Evolutionary conservation across 1,139 yeast genomes (phyloP).

Genomic region (Yamadazyma blattariae): DNA sequence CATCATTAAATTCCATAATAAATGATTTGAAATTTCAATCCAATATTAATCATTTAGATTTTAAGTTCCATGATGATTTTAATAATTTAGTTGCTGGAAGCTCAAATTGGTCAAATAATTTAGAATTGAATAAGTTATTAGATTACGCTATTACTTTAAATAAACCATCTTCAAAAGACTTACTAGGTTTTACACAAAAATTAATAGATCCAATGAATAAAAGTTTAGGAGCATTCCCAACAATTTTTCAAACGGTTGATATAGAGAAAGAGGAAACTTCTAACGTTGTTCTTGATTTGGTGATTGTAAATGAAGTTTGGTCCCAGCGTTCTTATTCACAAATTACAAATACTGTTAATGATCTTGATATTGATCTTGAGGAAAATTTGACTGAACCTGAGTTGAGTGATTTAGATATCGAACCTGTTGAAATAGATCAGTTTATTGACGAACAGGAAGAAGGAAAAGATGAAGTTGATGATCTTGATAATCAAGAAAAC

Average conservation of each 20-base stretch:
- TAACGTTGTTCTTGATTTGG: constrained; percentile 5
- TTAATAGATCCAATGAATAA: constrained; percentile 10
- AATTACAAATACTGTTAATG: constrained; percentile 1
- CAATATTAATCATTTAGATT: constrained; percentile 27
- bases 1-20: constrained; percentile 61
- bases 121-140: constrained; percentile 29
- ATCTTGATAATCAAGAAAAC: constrained; percentile 9
- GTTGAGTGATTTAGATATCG: background rate
- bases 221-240: constrained; percentile 18
- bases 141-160: constrained; percentile 27
- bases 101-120: constrained; percentile 33
- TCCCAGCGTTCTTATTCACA: background rate
- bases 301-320: constrained; percentile 4
- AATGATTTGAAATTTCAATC: constrained; percentile 62
- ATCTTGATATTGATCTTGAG: background rate
- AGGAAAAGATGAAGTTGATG: constrained; percentile 5
- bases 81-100: constrained; percentile 6
- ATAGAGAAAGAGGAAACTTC: constrained; percentile 11
- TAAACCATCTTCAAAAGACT: constrained; percentile 5
- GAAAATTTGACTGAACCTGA: background rate
- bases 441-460: background rate
- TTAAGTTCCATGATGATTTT: constrained; percentile 7
- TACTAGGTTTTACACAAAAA: constrained; percentile 15
- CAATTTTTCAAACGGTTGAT: constrained; percentile 28
- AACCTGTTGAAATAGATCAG: background rate